These are phyloP conservation scores for Aspergillus sp. DNA, from an alignment of 2,329 filamentous ascomycete genomes.

Conservation along the genomic window DNA sequence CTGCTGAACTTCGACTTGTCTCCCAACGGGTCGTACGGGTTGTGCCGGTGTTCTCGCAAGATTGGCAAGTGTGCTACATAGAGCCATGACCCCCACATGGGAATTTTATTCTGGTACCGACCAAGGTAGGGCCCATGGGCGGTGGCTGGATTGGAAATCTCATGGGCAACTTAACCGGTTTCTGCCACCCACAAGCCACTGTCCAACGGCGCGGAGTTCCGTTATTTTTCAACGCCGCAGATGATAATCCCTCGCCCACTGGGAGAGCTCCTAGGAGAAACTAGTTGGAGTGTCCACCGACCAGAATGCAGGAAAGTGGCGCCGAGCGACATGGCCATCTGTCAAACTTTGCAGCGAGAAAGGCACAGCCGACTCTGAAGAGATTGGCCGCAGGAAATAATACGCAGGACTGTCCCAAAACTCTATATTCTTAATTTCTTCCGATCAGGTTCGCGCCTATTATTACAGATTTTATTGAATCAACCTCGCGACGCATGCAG, in stretches of 20 bases:
- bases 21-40: constrained; percentile 1
- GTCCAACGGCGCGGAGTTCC: background rate
- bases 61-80: constrained; percentile 7
- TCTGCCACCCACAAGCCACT: constrained; percentile 4
- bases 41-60: constrained; percentile 1
- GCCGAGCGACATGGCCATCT: constrained; percentile 11
- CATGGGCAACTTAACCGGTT: constrained; percentile 5
- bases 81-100: constrained; percentile 7
- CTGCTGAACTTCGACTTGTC: background rate
- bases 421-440: constrained; percentile 2
- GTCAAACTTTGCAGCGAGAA: constrained; percentile 11
- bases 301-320: constrained; percentile 13
- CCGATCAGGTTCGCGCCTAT: background rate
- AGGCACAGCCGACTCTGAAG: background rate
- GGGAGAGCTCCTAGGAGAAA: constrained; percentile 1
- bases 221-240: constrained; percentile 9
- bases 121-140: too few species aligned
- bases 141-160: background rate
- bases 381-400: constrained; percentile 7
- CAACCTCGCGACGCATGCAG: background rate
- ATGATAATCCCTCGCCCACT: constrained; percentile 5
- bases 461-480: constrained; percentile 5
- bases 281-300: background rate
- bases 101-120: background rate
- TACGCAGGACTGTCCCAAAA: background rate